These are phyloP conservation scores for Termitomyces sp. DNA, from an alignment of 768 basidiomycete genomes.

Conservation along the genomic window DNA sequence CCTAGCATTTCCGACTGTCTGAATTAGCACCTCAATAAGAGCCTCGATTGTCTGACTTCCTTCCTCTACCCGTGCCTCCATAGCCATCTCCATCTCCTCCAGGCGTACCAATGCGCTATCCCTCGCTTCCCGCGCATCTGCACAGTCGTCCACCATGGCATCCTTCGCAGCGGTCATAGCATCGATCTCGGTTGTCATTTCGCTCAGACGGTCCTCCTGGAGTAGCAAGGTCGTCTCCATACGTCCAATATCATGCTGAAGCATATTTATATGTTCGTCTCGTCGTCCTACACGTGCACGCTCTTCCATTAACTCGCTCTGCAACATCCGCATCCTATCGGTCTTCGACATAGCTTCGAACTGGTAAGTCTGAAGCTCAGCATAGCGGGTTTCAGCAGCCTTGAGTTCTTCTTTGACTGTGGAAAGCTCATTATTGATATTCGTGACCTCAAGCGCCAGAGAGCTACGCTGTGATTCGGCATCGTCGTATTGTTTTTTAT, in stretches of 20 bases:
- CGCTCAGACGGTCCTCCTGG: conserved; percentile 67
- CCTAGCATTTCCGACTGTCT: conserved; percentile 28
- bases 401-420: conserved; percentile 46
- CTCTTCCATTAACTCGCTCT: conserved; percentile 62
- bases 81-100: conserved; percentile 59
- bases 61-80: conserved; percentile 29
- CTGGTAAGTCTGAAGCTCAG: conserved; percentile 58
- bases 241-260: conserved; percentile 74
- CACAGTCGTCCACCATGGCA: conserved; percentile 83
- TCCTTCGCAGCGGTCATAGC: conserved; percentile 60
- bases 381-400: conserved; percentile 57
- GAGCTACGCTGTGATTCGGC: conserved; percentile 64
- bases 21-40: conserved; percentile 31
- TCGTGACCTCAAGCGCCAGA: conserved; percentile 55
- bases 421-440: conserved; percentile 55
- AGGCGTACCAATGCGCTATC: conserved; percentile 52
- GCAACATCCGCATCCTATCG: conserved; percentile 49
- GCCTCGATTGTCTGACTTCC: conserved; percentile 28
- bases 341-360: conserved; percentile 55
- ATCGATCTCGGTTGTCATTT: conserved; percentile 69
- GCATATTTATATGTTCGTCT: conserved; percentile 71
- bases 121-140: conserved; percentile 66
- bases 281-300: conserved; percentile 58
- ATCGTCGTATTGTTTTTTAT: conserved; percentile 42
- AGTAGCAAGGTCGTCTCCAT: conserved; percentile 70